Evolutionary conservation across 768 basidiomycete genomes (phyloP), one percentile per base, ranked within the genome.

Genomic region (Lyophyllum shimeji): DNA sequence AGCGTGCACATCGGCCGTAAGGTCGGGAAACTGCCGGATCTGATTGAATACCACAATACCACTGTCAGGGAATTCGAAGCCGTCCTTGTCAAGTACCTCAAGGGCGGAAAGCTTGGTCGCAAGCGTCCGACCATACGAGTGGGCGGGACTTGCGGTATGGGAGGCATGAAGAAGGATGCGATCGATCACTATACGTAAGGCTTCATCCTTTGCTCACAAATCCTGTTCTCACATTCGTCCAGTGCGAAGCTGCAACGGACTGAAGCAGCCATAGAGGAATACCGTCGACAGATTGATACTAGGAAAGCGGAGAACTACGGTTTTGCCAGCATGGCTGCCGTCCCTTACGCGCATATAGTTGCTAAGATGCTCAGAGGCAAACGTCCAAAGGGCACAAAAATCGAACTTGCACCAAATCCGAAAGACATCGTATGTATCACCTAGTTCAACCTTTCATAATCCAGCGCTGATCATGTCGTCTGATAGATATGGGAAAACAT

Each of bases 1-100:
- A 87, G 90, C 21, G 93, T 95, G 6, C 92, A 95, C 71, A 87
- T 95, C 50, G 89, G 93, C 21, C 85, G 93, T 20, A 84, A 83
- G 62, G 89, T 98, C 31, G 96, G 95, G 24, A 81, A 85, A 54
- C 85, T 98, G 15, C 94, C 97, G 0, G 87, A 93, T 56, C 76
- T 97, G 53, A 91, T 99, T 60, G 90, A 96, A 54, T 89, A 86
- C 63, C 93, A 95, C 70, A 98, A 98, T 69, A 75, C 85, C 52
- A 89, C 93, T n/a, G 96, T 99, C n/a, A 81, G 90, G 46, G 87
- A 96, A 63, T 83, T 98, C 55, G 97, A 99, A 69, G 78, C 83
- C 34, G 80, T 94, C 48, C 81, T 99, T 29, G 96, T 98, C 54
- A 85, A 83, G 52, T 98, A 97, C 69, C 81, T 98, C 57, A 95